phyloP scores from a whole-genome alignment of 352 stramenopile species.

The Pythium apleroticum region DNA sequence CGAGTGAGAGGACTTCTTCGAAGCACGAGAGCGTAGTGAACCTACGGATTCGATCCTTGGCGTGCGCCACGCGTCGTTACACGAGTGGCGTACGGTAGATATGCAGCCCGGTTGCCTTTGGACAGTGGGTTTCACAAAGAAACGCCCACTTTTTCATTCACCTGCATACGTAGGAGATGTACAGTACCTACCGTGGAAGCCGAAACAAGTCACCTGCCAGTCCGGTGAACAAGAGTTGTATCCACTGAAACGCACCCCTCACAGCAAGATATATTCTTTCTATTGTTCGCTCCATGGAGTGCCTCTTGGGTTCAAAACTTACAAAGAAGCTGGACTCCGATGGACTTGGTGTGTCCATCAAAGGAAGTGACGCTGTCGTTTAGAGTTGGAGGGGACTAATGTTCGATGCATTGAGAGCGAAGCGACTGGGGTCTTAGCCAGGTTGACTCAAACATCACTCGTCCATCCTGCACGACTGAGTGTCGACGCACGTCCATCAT shows the following conservation, averaged over 20 bases:
- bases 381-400: neutral
- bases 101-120: neutral
- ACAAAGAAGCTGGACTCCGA: too few species aligned
- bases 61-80: constrained; percentile 1
- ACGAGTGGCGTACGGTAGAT: neutral
- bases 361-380: neutral
- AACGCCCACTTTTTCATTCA: neutral
- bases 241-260: neutral
- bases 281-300: neutral
- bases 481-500: too few species aligned
- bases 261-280: neutral
- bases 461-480: neutral
- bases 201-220: neutral
- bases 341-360: neutral
- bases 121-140: neutral
- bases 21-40: neutral
- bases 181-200: neutral
- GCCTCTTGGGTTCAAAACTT: neutral
- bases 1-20: neutral
- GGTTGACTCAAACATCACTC: neutral
- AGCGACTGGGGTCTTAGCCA: neutral
- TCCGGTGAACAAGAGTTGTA: neutral
- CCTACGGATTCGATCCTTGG: neutral
- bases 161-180: neutral
- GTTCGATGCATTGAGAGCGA: neutral